Base-by-base conservation (phyloP, 495 filamentous ascomycete genomes). In the Penicillium canescens region DNA sequence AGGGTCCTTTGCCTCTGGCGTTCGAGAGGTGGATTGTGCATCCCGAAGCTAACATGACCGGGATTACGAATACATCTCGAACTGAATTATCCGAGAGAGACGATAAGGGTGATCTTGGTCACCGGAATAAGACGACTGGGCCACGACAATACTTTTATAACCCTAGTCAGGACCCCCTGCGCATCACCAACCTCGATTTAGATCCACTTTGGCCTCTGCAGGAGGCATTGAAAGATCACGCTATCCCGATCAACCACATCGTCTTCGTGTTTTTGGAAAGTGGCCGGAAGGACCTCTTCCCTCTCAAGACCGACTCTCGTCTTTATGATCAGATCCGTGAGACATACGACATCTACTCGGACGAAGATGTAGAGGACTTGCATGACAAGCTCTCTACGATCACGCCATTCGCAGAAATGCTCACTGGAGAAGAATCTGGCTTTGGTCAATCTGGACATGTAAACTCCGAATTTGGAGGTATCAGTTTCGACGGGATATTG, bases 201-300 rank as follows among this genome's bases (percentile, higher is more conserved):
- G 61, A 65, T 0, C 52, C 78, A 2, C 56, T 75, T n/a, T 59
- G 47, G 6, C 59, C 66, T 13, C 42, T 75, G 33, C 50, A 60
- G 53, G 55, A 66, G 16, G 69, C 62, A 4, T 66, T 72, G 35
- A 35, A 67, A 12, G 52, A 68, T 16, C 51, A 65, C 28, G 50
- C 66, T 6, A 67, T 70, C 6, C 42, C 52, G 3, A 76, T 79
- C 28, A 69, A 76, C 13, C 68, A 79, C 52, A 61, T 79, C 6
- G 63, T 78, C 9, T 40, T 79, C 5, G 42, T 79, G 28, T 71
- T 73, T 26, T 61, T 79, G 28, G 76, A 79, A 56, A 76, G 72
- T 38, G 74, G 74, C 6, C 62, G 76, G 26, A 79, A 78, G 43
- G 75, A 79, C 26, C 54, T 77, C 18, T 79, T 79, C 51, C 76